These are phyloP conservation scores for Coemansia sp. DNA, from an alignment of 192 early-diverging fungal species.

Conservation along the genomic window DNA sequence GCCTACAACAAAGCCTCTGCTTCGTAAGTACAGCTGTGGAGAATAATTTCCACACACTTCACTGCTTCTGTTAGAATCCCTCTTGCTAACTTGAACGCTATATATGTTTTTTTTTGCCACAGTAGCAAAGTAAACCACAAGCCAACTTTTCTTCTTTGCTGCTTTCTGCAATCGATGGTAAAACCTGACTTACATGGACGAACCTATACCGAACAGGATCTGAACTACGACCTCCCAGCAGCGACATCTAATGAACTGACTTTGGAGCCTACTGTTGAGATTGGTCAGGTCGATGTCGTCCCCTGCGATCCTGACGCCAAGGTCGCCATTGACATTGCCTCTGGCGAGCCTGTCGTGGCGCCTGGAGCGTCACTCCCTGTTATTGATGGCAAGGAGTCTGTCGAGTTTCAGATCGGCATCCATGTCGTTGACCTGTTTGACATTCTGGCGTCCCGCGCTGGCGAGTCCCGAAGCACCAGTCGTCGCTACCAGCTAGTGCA, in stretches of 20 bases:
- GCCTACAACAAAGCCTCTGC: neutral
- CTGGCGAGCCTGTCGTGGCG: constrained; percentile 17
- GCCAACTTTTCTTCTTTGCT: neutral
- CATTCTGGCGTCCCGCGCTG: constrained; percentile 47
- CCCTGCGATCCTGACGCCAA: neutral
- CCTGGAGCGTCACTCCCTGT: constrained; percentile 16
- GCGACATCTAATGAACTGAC: neutral
- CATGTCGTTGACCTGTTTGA: constrained; percentile 84
- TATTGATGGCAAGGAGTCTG: constrained; percentile 63
- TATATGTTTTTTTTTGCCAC: neutral
- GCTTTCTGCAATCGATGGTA: constrained; percentile 35
- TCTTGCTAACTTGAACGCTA: neutral
- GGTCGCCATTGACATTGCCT: neutral
- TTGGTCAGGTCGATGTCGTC: neutral
- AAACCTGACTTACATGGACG: constrained; percentile 41
- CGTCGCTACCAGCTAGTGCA: constrained; percentile 46
- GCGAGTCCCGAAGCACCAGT: constrained; percentile 8
- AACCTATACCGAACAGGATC: constrained; percentile 46
- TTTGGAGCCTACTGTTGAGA: neutral
- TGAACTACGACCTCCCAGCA: constrained; percentile 20
- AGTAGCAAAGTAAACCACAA: neutral
- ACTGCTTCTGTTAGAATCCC: neutral
- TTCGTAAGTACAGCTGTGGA: neutral
- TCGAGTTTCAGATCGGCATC: constrained; percentile 65
- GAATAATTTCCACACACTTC: neutral